Conservation (phyloP, 805 yeast genomes). For the Saccharomycopsis fibuligera region DNA sequence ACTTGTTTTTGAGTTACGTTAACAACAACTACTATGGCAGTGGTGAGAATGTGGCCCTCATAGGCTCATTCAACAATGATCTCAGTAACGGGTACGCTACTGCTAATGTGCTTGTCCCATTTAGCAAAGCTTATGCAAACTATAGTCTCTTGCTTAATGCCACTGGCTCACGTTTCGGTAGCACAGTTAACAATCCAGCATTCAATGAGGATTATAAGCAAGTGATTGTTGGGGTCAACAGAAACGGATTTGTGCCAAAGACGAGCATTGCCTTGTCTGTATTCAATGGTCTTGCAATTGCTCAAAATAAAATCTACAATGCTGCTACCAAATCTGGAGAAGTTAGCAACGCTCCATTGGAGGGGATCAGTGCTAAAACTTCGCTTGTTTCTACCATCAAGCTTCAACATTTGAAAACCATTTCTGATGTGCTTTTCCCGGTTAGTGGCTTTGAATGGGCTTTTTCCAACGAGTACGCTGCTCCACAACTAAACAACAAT, state of each 20-base stretch:
- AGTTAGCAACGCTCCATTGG: too few species aligned
- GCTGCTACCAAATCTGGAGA: too few species aligned
- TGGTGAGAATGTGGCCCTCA: slow-evolving; percentile 9
- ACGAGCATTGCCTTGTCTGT: background rate
- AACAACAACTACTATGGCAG: slow-evolving; percentile 15
- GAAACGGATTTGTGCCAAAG: background rate
- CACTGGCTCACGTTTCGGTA: background rate
- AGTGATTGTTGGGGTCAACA: background rate
- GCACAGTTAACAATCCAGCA: background rate
- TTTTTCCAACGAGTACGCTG: slow-evolving; percentile 5
- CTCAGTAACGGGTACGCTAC: background rate
- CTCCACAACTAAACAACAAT: background rate
- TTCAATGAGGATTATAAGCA: background rate
- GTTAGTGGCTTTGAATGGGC: slow-evolving; percentile 1
- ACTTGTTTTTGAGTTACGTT: slow-evolving; percentile 2
- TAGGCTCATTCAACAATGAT: background rate
- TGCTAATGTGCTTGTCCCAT: slow-evolving; percentile 2
- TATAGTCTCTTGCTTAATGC: background rate
- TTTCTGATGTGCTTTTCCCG: background rate
- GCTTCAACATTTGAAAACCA: background rate
- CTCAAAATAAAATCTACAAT: slow-evolving; percentile 2
- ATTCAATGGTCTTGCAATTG: slow-evolving; percentile 9
- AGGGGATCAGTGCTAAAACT: slow-evolving; percentile 6
- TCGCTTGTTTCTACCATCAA: slow-evolving; percentile 1
- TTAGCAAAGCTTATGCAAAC: background rate